These are phyloP conservation scores for Geotrichum candidum DNA, from an alignment of 1,139 yeast species.

Conservation along the genomic window DNA sequence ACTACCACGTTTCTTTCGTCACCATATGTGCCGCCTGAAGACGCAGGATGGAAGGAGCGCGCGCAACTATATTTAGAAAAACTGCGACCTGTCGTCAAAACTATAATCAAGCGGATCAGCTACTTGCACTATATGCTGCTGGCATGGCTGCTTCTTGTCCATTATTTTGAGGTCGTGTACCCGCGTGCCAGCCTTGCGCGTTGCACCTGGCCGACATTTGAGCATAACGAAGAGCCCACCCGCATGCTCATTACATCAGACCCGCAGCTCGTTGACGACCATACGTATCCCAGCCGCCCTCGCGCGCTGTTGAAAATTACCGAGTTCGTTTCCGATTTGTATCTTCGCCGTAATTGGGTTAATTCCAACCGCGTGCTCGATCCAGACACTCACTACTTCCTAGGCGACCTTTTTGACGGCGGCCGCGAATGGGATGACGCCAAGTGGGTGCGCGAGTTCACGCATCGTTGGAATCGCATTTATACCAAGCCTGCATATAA, in stretches of 20 bases:
- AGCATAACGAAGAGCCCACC: conserved; percentile 42
- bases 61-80: not conserved
- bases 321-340: conserved; percentile 56
- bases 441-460: conserved; percentile 66
- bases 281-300: conserved; percentile 48
- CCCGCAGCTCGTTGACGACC: conserved; percentile 83
- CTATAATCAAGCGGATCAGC: not conserved
- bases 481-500: conserved; percentile 48
- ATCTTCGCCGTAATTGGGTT: conserved; percentile 71
- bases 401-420: conserved; percentile 93
- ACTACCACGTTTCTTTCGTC: not conserved
- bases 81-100: not conserved
- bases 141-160: conserved; percentile 47
- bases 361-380: conserved; percentile 52
- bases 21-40: not conserved
- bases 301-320: conserved; percentile 32
- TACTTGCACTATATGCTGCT: conserved; percentile 23
- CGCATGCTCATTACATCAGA: conserved; percentile 76
- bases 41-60: not conserved
- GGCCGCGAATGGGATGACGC: conserved; percentile 80
- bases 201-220: conserved; percentile 66
- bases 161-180: conserved; percentile 54
- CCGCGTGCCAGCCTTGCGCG: conserved; percentile 43
- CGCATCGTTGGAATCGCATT: conserved; percentile 53
- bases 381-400: conserved; percentile 71